Evolutionary conservation across 1,139 yeast species (phyloP), one percentile per base, ranked within the genome.

Genomic region (Magnusiomyces paraingens): DNA sequence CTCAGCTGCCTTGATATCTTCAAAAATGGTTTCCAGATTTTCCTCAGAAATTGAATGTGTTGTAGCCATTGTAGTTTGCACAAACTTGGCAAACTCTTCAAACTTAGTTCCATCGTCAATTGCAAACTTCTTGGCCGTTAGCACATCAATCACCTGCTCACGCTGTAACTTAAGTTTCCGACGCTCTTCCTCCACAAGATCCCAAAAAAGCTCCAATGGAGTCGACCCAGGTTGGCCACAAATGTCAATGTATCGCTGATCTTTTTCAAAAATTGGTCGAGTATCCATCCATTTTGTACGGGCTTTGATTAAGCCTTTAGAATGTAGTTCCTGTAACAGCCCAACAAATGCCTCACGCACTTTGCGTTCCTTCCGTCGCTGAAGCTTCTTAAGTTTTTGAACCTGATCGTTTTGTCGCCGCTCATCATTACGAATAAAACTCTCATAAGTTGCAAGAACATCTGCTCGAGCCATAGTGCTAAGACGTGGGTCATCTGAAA

Each of bases 151-250:
- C 1, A 83, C 78, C 50, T 83, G 67, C 54, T 84, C 89, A 54
- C 80, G 79, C 63, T 83, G 81, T 21, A 82, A 79, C 58, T 77
- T 78, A 47, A 86, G 64, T 2, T 75, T 65, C 55, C 83, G 79
- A 38, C 77, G 76, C 62, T 82, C 81, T 53, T 80, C 84, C 61
- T 86, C 91, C 1, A 85, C 77, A 0, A 79, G 66, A 66, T 91
- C 96, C 81, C 89, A 80, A 63, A 86, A 88, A 47, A 88, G 70
- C 57, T 90, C 96, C 40, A 85, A 65, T 0, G 96, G 86, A 1
- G 83, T 76, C 0, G 97, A 89, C 0, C 97, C 97, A 46, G 81
- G 76, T 56, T 91, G 77, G 0, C 95, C 96, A 57, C 90, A 77
- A 45, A 89, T 62, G 21, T 78, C 81, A 15, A 78, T 66, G 63